These are phyloP conservation scores for Pythium angustatum DNA, from an alignment of 352 stramenopile genomes.

Conservation along the genomic window DNA sequence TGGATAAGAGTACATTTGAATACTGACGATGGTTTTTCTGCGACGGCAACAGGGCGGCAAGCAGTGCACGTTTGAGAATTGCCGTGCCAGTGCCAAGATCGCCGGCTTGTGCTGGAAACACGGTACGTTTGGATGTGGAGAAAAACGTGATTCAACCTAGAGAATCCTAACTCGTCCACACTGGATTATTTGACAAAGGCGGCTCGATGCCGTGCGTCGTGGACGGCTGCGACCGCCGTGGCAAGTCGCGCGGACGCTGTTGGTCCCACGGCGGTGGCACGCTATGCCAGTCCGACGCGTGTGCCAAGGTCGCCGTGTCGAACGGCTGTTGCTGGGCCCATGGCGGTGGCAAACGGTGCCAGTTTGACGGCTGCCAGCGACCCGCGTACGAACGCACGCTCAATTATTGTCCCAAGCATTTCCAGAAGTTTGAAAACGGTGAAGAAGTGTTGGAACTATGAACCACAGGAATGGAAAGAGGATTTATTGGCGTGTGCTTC, in stretches of 20 bases:
- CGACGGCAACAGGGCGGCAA: slow-evolving; percentile 15
- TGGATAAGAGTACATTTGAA: too few relatives aligned
- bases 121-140: slow-evolving; percentile 3
- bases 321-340: slow-evolving; percentile 37
- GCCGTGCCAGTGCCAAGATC: slow-evolving; percentile 5
- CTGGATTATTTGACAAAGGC: neutral
- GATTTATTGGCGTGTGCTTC: too few relatives aligned
- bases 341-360: slow-evolving; percentile 35
- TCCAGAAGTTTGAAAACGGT: too few relatives aligned
- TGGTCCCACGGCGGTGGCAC: slow-evolving; percentile 28
- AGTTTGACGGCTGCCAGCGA: too few relatives aligned
- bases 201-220: slow-evolving; percentile 9
- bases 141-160: neutral
- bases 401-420: too few relatives aligned
- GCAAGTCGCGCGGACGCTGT: slow-evolving; percentile 23
- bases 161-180: neutral
- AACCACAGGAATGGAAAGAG: too few relatives aligned
- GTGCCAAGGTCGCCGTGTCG: slow-evolving; percentile 24
- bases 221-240: slow-evolving; percentile 9
- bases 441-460: too few relatives aligned
- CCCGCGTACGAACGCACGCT: too few relatives aligned
- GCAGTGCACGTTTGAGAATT: slow-evolving; percentile 10
- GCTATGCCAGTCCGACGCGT: slow-evolving; percentile 25
- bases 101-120: slow-evolving; percentile 21
- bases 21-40: too few relatives aligned